A percentile compares a stretch with the other conserved stretches of the same genome.
Evolutionary conservation across 805 yeast genomes (phyloP).

Genomic region (Myxozyma nipponensis): DNA sequence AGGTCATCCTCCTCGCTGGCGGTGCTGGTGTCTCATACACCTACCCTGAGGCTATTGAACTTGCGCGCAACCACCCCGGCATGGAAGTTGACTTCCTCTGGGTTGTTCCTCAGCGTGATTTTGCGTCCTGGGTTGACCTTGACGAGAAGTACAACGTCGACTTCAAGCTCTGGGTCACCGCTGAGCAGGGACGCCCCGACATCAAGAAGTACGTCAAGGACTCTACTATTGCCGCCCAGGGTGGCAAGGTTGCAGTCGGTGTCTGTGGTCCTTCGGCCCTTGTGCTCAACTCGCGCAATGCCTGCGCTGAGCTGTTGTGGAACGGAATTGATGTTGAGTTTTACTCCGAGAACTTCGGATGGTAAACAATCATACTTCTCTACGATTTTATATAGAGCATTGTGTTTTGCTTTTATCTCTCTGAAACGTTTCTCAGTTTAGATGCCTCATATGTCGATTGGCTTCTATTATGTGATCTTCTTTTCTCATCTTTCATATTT

Average conservation of each 20-base stretch:
- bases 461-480: too few relatives aligned
- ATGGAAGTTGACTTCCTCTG: slow-evolving; percentile 32
- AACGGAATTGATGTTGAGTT: slow-evolving; percentile 31
- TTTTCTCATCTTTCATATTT: too few relatives aligned
- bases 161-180: slow-evolving; percentile 34
- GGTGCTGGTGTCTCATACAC: slow-evolving; percentile 38
- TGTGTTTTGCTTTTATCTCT: not conserved
- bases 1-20: slow-evolving; percentile 34
- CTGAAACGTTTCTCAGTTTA: not conserved
- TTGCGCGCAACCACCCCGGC: slow-evolving; percentile 18
- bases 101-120: slow-evolving; percentile 34
- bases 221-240: slow-evolving; percentile 23
- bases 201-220: slow-evolving; percentile 28
- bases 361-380: slow-evolving; percentile 27
- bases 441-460: too few relatives aligned
- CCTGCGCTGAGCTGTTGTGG: slow-evolving; percentile 29
- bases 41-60: slow-evolving; percentile 30
- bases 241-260: slow-evolving; percentile 29
- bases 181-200: slow-evolving; percentile 35
- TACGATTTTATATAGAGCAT: not conserved
- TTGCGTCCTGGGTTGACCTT: slow-evolving; percentile 32
- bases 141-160: slow-evolving; percentile 25
- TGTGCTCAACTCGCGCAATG: slow-evolving; percentile 31
- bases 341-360: slow-evolving; percentile 35
- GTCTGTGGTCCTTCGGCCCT: slow-evolving; percentile 36